Evolutionary conservation across 163 green algal genomes (phyloP), one percentile per base, ranked within the genome.

Genomic region (Volvox carteri): DNA sequence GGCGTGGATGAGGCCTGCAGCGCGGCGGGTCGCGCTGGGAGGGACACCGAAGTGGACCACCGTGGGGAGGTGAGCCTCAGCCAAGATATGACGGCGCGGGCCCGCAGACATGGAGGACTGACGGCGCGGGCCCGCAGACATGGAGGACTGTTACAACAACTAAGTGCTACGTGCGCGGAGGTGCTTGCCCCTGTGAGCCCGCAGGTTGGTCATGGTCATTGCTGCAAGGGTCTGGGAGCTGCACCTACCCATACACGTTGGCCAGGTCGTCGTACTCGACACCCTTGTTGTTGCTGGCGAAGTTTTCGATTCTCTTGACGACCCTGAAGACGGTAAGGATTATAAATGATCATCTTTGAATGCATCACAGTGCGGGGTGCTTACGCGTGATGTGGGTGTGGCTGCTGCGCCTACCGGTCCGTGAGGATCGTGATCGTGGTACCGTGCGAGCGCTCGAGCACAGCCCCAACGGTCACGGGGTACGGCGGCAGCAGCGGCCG

Each of bases 251-350:
- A 37, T 79, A 79, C 72, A 79, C 72, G 72, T 79, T 60, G 72
- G 72, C 41, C 42, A 79, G 72, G 72, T 79, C 72, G 41, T 79
- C 42, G 72, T 60, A 79, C 42, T 79, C 18, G 41, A 79, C 72
- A 42, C 72, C 72, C 72, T 79, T 79, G 72, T 79, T 79, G 72
- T 79, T 79, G 72, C 72, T 79, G 72, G 72, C 72, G 72, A 79
- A 79, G 72, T 79, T 60, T 58, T 79, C 41, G 23, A 79, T 79
- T 58, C 46, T 79, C 72, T 79, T 79, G 72, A 79, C 19, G 41
- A 79, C 72, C 72, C 72, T 79, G 72, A 21, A 42, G 23, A 60
- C 72, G 48, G 48, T 58, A 79, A 23, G 42, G 21, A 79, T 37
- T n/a, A n/a, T n/a, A n/a, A 37, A 79, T 37, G 72, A 79, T 79